Evolutionary conservation across 2,329 filamentous ascomycete species (phyloP), one percentile per base, ranked within the genome.

Genomic region (Colletotrichum sansevieriae): DNA sequence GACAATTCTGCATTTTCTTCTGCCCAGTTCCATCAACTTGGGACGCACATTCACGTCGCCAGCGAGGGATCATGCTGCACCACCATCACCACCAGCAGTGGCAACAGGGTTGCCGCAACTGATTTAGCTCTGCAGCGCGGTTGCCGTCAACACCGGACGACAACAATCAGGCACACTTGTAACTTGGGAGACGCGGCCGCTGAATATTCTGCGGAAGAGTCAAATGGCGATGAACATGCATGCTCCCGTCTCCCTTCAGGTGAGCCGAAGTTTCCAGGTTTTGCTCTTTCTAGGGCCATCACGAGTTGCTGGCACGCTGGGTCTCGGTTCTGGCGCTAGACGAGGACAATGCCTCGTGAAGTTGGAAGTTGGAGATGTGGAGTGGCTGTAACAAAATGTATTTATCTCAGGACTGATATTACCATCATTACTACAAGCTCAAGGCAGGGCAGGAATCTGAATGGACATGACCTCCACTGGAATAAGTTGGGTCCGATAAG

Each of bases 121-220:
- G 35, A 15, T 44, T 58, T 58, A 25, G 39, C 35, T 41, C 18
- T 12, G 13, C 52, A 22, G 54, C 20, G 54, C 54, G 54, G 54
- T 37, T 56, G 61, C 43, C 12, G 13, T 22, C 41, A 63, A 44
- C n/a, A 29, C 35, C 35, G 35, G 29, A 46, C 60, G 25, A 63
- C 44, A 44, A 51, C 37, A 64, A 54, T 49, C 39, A 65, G 61
- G 54, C 61, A 46, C 20, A 54, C 37, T 65, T 65, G 61, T 59
- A 64, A 59, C 65, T 54, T 37, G 46, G 39, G 54, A 39, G 39
- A 59, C 47, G 54, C 47, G 39, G 46, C 47, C 54, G 15, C 47
- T 33, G 46, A 22, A 10, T 25, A 20, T 33, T 41, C 9, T 7
- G 8, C 12, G n/a, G 8, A 15, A 2, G 25, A 35, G 10, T n/a